These are phyloP conservation scores for Calonectria leucothoes DNA, from an alignment of 2,329 filamentous ascomycete species.

Conservation along the genomic window DNA sequence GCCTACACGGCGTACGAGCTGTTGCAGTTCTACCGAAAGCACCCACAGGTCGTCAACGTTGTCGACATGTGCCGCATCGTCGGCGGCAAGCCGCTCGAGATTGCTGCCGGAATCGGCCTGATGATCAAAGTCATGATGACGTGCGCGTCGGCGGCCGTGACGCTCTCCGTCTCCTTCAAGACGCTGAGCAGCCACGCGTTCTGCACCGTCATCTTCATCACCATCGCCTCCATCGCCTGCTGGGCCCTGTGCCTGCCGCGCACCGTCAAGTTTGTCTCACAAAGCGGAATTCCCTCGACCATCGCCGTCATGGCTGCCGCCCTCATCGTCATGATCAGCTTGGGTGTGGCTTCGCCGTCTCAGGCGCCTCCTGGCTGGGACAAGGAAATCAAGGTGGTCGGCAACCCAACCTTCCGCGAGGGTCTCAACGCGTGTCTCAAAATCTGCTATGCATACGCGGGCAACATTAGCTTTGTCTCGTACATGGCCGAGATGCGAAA, in stretches of 20 bases:
- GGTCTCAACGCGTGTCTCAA: slow-evolving; percentile 42
- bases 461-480: slow-evolving; percentile 45
- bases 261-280: slow-evolving; percentile 61
- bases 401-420: slow-evolving; percentile 39
- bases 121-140: slow-evolving; percentile 79
- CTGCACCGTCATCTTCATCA: slow-evolving; percentile 73
- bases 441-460: slow-evolving; percentile 45
- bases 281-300: slow-evolving; percentile 42
- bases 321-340: slow-evolving; percentile 44
- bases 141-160: slow-evolving; percentile 72
- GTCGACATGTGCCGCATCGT: slow-evolving; percentile 73
- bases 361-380: slow-evolving; percentile 41
- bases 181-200: slow-evolving; percentile 69
- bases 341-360: slow-evolving; percentile 33
- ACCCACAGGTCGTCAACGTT: slow-evolving; percentile 76
- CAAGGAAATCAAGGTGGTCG: slow-evolving; percentile 35
- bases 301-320: slow-evolving; percentile 42
- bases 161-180: slow-evolving; percentile 74
- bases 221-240: slow-evolving; percentile 70
- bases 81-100: slow-evolving; percentile 42
- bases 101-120: slow-evolving; percentile 66
- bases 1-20: slow-evolving; percentile 61
- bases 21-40: slow-evolving; percentile 75
- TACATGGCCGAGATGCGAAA: slow-evolving; percentile 50
- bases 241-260: slow-evolving; percentile 72